Evolutionary conservation across 2,329 filamentous ascomycete genomes (phyloP).

Genomic region (Aspergillus pseudotamarii): DNA sequence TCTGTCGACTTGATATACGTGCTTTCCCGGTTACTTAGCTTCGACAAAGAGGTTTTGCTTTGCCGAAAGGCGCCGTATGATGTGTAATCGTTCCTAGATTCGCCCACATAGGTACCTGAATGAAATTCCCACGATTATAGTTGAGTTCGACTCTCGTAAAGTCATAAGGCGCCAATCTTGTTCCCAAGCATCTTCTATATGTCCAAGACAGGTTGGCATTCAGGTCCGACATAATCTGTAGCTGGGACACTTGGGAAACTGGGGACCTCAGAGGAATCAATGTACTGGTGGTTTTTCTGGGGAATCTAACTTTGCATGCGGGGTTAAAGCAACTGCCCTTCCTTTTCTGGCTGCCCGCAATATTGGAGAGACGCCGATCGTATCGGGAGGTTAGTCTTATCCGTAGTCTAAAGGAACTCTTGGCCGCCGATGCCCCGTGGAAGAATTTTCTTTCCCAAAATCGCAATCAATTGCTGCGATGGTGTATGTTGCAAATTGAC

Average conservation of each 20-base stretch:
- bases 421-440: too few relatives aligned
- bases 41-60: too few relatives aligned
- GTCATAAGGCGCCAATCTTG: too few relatives aligned
- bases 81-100: too few relatives aligned
- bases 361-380: not conserved
- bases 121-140: too few relatives aligned
- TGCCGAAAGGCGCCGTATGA: too few relatives aligned
- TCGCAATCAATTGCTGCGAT: not conserved
- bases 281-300: not conserved
- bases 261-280: not conserved
- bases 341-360: not conserved
- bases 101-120: too few relatives aligned
- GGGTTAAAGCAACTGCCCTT: not conserved
- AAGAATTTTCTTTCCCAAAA: too few relatives aligned
- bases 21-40: too few relatives aligned
- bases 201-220: not conserved
- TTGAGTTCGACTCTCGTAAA: too few relatives aligned
- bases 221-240: not conserved
- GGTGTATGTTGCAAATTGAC: not conserved
- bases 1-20: too few relatives aligned
- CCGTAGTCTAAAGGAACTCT: not conserved
- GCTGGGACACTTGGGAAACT: not conserved
- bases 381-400: not conserved
- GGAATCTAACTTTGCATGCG: not conserved
- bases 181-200: not conserved